Evolutionary conservation across 1,284 basidiomycete species (phyloP), one percentile per base, ranked within the genome.

Genomic region (Sutorius eximius): DNA sequence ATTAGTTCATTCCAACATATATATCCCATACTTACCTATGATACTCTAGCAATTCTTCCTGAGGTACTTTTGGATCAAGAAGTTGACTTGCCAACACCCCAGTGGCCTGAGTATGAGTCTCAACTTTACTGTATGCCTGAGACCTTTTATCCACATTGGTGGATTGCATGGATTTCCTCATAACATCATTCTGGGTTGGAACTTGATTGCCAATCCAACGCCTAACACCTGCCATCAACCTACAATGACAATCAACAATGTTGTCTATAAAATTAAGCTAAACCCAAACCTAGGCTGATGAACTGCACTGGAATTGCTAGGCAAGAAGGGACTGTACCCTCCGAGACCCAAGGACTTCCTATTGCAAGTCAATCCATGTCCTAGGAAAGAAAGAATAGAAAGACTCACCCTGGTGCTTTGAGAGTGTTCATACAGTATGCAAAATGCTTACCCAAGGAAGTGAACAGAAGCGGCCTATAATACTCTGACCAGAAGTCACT

Each of bases 401-500:
- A 37, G 41, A 55, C 81, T 52, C 60, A 89, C 90, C 89, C 91
- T 42, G 88, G 88, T 1, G 91, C 75, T 66, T 91, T 92, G 49
- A 90, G 71, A 8, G 90, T 93, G 60, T 91, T 92, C 88, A 94
- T 93, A 18, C 85, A 87, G 71, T 86, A 92, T 13, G 88, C 89
- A 72, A 93, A 93, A 67, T 93, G 91, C 67, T 91, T 91, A 18
- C 86, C 86, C 43, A 93, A 70, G 11, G 85, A 85, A 0, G 92
- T 93, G 71, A 92, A 92, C 42, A 93, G 67, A 55, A 89, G 74
- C 5, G 95, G 94, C 34, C 93, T 82, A 69, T 98, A 98, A 73
- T 96, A 96, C 67, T 95, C 93, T 5, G 86, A 80, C 88, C 92
- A 96, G 63, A 91, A 93, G 55, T 94, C 88, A 10, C 82, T 81